Conservation (phyloP, 2,329 filamentous ascomycete species). For the Fusarium brachygibbosum region DNA sequence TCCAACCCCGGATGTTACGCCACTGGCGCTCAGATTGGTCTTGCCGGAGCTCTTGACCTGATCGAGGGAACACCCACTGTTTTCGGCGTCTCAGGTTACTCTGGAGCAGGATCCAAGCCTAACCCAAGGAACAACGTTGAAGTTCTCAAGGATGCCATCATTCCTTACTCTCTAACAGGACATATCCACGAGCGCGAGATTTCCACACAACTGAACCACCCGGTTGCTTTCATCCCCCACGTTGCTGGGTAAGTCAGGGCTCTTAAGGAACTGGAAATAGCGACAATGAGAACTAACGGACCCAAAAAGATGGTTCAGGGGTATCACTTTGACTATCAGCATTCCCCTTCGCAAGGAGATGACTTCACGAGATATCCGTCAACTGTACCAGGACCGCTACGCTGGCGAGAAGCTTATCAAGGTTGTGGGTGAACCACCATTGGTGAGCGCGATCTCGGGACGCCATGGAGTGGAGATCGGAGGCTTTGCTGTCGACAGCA, state of each 20-base stretch:
- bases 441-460: constrained; percentile 65
- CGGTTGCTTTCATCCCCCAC: constrained; percentile 90
- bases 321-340: constrained; percentile 91
- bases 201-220: constrained; percentile 77
- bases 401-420: constrained; percentile 96
- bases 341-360: constrained; percentile 89
- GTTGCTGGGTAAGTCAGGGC: constrained; percentile 60
- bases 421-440: constrained; percentile 78
- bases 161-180: constrained; percentile 79
- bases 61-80: constrained; percentile 84
- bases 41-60: constrained; percentile 82
- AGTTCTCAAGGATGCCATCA: constrained; percentile 85
- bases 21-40: constrained; percentile 90
- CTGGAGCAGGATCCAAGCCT: constrained; percentile 88
- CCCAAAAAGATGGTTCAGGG: constrained; percentile 81
- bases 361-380: constrained; percentile 91
- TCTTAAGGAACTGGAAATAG: background rate
- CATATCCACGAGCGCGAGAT: constrained; percentile 98
- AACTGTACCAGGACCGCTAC: constrained; percentile 96
- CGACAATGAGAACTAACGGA: background rate
- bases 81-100: constrained; percentile 95
- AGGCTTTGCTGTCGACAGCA: constrained; percentile 89
- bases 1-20: constrained; percentile 96
- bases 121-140: constrained; percentile 93
- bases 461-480: constrained; percentile 93